A percentile compares a stretch with the other conserved stretches of the same genome.
Conservation (phyloP, 2,329 filamentous ascomycete species). For the Colletotrichum sidae region DNA sequence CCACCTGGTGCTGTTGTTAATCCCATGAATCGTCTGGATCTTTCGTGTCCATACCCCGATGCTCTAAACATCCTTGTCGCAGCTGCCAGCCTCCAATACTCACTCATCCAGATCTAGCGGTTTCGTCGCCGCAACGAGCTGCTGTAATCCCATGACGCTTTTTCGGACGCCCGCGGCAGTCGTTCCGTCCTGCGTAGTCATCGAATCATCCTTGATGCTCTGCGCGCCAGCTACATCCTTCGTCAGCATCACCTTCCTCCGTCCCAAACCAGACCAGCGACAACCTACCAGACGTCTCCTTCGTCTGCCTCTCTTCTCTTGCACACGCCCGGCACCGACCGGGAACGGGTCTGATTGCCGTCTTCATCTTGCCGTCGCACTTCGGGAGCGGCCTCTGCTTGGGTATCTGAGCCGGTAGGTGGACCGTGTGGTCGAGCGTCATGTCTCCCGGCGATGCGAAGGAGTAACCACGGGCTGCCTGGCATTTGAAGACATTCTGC, state of each 20-base stretch:
- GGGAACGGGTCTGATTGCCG: slow-evolving; percentile 39
- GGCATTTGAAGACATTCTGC: slow-evolving; percentile 50
- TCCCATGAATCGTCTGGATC: not conserved
- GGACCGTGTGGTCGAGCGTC: slow-evolving; percentile 36
- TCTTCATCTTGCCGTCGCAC: slow-evolving; percentile 39
- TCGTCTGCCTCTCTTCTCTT: slow-evolving; percentile 18
- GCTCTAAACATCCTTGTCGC: not conserved
- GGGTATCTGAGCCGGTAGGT: slow-evolving; percentile 38
- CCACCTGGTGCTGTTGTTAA: not conserved
- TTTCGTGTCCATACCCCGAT: not conserved
- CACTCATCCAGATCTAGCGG: slow-evolving; percentile 22
- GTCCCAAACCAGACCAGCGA: not conserved
- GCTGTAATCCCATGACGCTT: slow-evolving; percentile 31
- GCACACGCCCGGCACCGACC: slow-evolving; percentile 41
- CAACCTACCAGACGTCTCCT: slow-evolving; percentile 14
- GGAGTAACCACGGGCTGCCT: slow-evolving; percentile 40
- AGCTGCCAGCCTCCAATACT: not conserved
- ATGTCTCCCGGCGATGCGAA: slow-evolving; percentile 15
- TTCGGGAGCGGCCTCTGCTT: slow-evolving; percentile 15
- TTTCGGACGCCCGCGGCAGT: slow-evolving; percentile 18
- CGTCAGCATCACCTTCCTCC: slow-evolving; percentile 10
- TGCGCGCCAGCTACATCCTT: not conserved
- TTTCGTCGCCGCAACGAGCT: slow-evolving; percentile 30
- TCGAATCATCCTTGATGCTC: not conserved
- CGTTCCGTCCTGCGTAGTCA: not conserved